These are phyloP conservation scores for Dendrothele bispora DNA, from an alignment of 768 basidiomycete genomes.

Conservation along the genomic window DNA sequence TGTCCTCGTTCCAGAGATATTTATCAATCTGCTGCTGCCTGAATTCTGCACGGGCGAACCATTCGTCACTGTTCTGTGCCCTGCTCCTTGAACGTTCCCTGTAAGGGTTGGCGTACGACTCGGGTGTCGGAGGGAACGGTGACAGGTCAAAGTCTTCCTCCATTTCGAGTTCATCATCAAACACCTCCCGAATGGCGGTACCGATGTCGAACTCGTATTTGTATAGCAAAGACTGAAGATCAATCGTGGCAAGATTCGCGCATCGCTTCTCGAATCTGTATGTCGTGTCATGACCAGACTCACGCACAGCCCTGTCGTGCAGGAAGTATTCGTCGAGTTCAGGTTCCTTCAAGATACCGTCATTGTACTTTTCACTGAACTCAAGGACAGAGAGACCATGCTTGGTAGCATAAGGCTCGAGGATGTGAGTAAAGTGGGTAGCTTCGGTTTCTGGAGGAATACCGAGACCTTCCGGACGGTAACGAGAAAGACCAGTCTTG, in stretches of 20 bases:
- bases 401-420: constrained; percentile 92
- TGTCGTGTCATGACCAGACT: constrained; percentile 94
- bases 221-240: constrained; percentile 93
- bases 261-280: constrained; percentile 98
- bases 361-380: constrained; percentile 96
- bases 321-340: constrained; percentile 95
- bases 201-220: constrained; percentile 99
- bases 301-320: constrained; percentile 94
- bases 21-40: constrained; percentile 86
- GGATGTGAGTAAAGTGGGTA: constrained; percentile 95
- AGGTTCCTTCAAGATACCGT: constrained; percentile 79
- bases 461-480: constrained; percentile 89
- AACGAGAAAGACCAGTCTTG: constrained; percentile 92
- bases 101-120: constrained; percentile 62
- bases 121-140: constrained; percentile 85
- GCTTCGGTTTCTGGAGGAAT: constrained; percentile 99
- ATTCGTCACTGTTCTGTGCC: constrained; percentile 79
- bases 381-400: constrained; percentile 92
- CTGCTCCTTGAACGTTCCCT: constrained; percentile 60
- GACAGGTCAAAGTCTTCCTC: constrained; percentile 91
- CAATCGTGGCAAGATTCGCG: constrained; percentile 95
- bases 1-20: constrained; percentile 96
- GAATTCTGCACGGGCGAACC: constrained; percentile 88
- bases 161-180: constrained; percentile 87
- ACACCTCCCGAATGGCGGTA: constrained; percentile 94